Conservation (phyloP, 2,329 filamentous ascomycete species). For the Blastomyces parvus region DNA sequence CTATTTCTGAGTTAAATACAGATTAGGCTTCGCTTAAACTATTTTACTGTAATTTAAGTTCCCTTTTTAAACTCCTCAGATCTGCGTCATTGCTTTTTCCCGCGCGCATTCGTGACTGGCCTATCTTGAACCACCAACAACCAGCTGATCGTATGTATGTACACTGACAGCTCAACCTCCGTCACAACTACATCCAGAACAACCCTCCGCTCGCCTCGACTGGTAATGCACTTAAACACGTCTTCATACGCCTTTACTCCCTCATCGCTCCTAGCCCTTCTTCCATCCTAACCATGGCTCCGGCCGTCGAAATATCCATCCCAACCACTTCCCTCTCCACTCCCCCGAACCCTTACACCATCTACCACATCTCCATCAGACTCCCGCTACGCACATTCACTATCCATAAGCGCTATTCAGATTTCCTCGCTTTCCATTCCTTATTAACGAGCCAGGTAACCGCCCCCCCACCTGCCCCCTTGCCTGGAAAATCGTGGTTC, state of each 20-base stretch:
- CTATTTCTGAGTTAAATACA: background rate
- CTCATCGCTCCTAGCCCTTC: background rate
- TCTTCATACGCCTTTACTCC: background rate
- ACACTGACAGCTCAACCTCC: background rate
- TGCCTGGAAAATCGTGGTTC: slow-evolving; percentile 55
- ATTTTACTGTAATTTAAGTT: background rate
- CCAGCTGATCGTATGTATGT: background rate
- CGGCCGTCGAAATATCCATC: slow-evolving; percentile 29
- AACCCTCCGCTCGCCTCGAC: background rate
- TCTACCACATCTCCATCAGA: slow-evolving; percentile 53
- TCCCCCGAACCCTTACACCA: slow-evolving; percentile 42
- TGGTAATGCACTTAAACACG: background rate
- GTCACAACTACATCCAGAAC: background rate
- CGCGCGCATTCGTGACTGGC: background rate
- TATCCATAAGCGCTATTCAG: slow-evolving; percentile 54
- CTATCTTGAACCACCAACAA: background rate
- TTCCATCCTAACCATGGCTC: slow-evolving; percentile 21
- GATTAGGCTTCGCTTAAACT: background rate
- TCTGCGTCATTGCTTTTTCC: background rate
- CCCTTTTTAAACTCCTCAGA: background rate
- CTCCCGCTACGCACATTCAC: slow-evolving; percentile 52
- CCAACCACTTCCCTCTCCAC: slow-evolving; percentile 38
- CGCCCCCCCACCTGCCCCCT: slow-evolving; percentile 42
- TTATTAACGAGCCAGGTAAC: slow-evolving; percentile 43
- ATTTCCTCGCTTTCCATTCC: slow-evolving; percentile 49